These are phyloP conservation scores for Aspergillus sp. DNA, from an alignment of 2,329 filamentous ascomycete species.

Conservation along the genomic window DNA sequence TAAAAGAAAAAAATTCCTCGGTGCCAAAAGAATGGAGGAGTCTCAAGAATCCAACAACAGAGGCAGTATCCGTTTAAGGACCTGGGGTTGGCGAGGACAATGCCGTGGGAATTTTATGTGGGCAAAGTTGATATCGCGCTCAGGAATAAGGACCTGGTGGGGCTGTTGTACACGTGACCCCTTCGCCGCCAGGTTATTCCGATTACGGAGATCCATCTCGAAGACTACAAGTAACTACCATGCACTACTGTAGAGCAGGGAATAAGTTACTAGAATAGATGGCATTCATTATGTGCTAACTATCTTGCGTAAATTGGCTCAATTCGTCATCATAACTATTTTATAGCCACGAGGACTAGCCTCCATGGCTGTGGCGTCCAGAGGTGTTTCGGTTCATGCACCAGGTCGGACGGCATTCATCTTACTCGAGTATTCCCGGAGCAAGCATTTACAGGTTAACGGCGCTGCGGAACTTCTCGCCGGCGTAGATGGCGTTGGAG, in stretches of 20 bases:
- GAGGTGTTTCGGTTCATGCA: not conserved
- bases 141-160: not conserved
- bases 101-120: constrained; percentile 22
- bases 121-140: constrained; percentile 4
- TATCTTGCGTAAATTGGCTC: constrained; percentile 14
- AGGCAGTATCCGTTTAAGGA: constrained; percentile 12
- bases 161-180: not conserved
- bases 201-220: not conserved
- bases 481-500: constrained; percentile 83
- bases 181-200: not conserved
- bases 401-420: not conserved
- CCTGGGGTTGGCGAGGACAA: constrained; percentile 8
- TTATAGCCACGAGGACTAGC: not conserved
- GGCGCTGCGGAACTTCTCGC: constrained; percentile 81
- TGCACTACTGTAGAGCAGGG: not conserved
- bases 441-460: constrained; percentile 68
- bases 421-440: not conserved
- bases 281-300: constrained; percentile 18
- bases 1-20: constrained; percentile 1
- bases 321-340: constrained; percentile 22
- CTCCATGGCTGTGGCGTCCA: not conserved
- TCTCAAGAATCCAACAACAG: constrained; percentile 5
- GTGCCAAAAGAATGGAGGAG: not conserved
- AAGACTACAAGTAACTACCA: not conserved
- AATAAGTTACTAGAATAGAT: not conserved